Conservation (phyloP, 805 yeast species). For the Wickerhamiella sergipiensis region DNA sequence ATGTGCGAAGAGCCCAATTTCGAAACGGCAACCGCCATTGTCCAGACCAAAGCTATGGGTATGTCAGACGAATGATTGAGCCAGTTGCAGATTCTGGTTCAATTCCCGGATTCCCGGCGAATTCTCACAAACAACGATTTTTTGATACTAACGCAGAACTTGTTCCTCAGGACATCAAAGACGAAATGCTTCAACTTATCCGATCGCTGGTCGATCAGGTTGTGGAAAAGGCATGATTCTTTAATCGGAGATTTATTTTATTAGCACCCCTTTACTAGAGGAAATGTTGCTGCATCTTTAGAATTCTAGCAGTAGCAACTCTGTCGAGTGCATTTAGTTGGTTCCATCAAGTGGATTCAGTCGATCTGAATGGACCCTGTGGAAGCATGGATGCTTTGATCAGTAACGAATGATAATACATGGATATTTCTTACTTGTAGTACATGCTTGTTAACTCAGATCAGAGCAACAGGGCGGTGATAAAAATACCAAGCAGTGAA, state of each 20-base stretch:
- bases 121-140: no score
- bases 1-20: conserved; percentile 36
- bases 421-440: background rate
- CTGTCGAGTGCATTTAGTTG: no score
- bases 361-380: no score
- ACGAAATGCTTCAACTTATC: conserved; percentile 45
- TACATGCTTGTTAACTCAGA: background rate
- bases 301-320: no score
- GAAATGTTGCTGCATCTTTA: no score
- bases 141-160: conserved; percentile 22
- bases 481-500: background rate
- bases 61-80: conserved; percentile 16
- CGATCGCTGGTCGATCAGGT: conserved; percentile 20
- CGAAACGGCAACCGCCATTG: conserved; percentile 34
- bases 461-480: background rate
- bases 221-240: conserved; percentile 14
- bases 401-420: no score
- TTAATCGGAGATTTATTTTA: no score
- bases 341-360: no score
- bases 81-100: background rate
- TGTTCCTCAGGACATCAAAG: conserved; percentile 55
- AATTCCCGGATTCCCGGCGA: background rate
- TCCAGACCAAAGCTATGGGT: conserved; percentile 56
- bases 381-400: no score
- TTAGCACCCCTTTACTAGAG: no score